Percentiles rank a stretch among this genome's conserved stretches.
Conservation (phyloP, 176 grass and related monocot genomes). For the Phragmites australis region DNA sequence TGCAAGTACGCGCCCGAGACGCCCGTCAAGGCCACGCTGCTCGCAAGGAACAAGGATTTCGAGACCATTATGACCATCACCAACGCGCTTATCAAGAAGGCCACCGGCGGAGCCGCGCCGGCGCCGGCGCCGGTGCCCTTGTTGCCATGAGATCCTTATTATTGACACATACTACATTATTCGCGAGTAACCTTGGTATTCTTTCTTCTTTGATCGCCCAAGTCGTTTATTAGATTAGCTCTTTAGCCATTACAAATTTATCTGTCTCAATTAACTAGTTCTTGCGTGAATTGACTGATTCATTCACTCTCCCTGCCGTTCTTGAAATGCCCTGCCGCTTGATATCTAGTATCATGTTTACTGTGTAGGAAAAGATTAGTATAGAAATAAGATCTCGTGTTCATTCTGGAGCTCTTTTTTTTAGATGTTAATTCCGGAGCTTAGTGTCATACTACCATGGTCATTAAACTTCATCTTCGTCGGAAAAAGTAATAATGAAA, state of each 20-base stretch:
- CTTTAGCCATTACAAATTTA: background rate
- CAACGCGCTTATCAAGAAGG: conserved; percentile 31
- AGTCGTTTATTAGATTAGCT: background rate
- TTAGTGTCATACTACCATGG: too few species aligned
- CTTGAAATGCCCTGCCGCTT: too few species aligned
- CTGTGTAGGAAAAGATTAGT: too few species aligned
- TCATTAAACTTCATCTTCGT: too few species aligned
- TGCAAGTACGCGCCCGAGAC: background rate
- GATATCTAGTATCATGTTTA: too few species aligned
- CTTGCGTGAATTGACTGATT: background rate
- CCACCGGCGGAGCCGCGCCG: background rate
- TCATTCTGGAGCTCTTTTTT: too few species aligned
- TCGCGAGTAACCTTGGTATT: background rate
- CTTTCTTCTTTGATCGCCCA: background rate
- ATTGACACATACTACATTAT: too few species aligned
- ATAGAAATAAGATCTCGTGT: too few species aligned
- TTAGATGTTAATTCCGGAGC: too few species aligned
- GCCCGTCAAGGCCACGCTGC: background rate
- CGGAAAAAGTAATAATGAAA: too few species aligned
- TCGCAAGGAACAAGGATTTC: conserved; percentile 43
- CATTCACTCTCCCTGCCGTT: too few species aligned
- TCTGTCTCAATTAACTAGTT: background rate
- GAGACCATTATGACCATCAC: conserved; percentile 35
- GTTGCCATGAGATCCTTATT: background rate
- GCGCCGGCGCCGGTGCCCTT: background rate